Conservation (phyloP, 2,329 filamentous ascomycete genomes). For the Pseudogymnoascus sp. region DNA sequence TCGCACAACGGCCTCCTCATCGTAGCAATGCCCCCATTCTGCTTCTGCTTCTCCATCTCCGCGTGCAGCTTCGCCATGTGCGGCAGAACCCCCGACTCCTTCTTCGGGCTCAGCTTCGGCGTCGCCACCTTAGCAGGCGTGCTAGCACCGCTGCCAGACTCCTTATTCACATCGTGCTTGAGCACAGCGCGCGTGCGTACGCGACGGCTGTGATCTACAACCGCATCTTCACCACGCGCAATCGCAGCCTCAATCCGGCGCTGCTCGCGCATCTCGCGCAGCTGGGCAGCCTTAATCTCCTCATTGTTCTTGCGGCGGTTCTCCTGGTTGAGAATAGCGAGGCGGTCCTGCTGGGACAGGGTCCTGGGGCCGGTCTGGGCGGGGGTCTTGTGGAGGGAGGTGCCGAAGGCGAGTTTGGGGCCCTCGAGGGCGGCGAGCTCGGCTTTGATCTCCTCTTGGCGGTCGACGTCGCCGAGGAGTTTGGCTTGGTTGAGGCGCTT, state of each 20-base stretch:
- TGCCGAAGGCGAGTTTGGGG: constrained; percentile 68
- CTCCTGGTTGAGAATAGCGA: constrained; percentile 75
- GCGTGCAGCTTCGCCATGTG: constrained; percentile 49
- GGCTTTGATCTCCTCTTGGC: constrained; percentile 47
- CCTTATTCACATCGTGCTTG: constrained; percentile 55
- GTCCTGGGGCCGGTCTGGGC: constrained; percentile 44
- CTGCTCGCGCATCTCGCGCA: constrained; percentile 66
- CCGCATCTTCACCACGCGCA: constrained; percentile 55
- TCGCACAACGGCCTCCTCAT: constrained; percentile 78
- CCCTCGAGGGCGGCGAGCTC: constrained; percentile 57
- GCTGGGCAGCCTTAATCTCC: constrained; percentile 81
- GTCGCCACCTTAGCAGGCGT: constrained; percentile 42
- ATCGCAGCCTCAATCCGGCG: constrained; percentile 55
- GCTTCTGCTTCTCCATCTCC: constrained; percentile 37
- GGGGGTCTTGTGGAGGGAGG: constrained; percentile 50
- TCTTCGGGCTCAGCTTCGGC: constrained; percentile 40
- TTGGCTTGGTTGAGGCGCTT: constrained; percentile 62
- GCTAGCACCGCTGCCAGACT: constrained; percentile 38
- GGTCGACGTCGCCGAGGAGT: constrained; percentile 54
- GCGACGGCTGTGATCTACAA: constrained; percentile 54
- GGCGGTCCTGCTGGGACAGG: constrained; percentile 67
- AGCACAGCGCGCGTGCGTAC: constrained; percentile 63
- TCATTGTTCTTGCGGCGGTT: constrained; percentile 83
- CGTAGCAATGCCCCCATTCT: constrained; percentile 48
- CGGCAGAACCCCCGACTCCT: constrained; percentile 39